Conservation (phyloP, 75 land plant species). For the Pinus tabuliformis region DNA sequence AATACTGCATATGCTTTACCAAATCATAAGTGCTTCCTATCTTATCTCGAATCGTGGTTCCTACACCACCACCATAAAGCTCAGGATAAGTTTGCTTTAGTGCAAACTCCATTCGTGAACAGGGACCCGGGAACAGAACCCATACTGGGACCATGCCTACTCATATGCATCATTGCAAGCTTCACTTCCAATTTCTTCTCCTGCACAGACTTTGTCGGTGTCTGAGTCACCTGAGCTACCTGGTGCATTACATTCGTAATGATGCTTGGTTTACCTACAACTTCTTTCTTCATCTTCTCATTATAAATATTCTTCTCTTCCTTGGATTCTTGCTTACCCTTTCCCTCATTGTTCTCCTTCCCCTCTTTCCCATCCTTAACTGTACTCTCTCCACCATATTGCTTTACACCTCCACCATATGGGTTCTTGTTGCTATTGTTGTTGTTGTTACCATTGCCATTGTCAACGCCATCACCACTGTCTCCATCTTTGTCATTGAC, state of each 20-base stretch:
- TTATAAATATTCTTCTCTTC: not conserved
- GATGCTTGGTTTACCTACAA: not conserved
- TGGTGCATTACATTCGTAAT: no score
- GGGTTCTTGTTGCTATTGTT: no score
- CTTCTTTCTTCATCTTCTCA: not conserved
- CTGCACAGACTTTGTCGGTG: no score
- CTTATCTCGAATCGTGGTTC: constrained; percentile 7
- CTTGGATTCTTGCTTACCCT: not conserved
- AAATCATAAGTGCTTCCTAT: constrained; percentile 60
- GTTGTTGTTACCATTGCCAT: no score
- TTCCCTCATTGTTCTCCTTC: not conserved
- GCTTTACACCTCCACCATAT: not conserved
- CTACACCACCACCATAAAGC: not conserved
- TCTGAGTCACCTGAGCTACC: no score
- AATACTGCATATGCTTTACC: constrained; percentile 77
- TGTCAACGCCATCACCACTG: no score
- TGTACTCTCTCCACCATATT: not conserved
- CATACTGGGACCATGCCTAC: no score
- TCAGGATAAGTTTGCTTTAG: not conserved
- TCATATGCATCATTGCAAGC: constrained; percentile 2
- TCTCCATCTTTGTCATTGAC: constrained; percentile 28
- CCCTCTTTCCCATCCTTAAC: not conserved
- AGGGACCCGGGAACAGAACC: no score
- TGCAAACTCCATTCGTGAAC: not conserved
- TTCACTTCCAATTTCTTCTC: not conserved